Evolutionary conservation across 345 rosid species (phyloP).

Genomic region (Conringia planisiliqua): DNA sequence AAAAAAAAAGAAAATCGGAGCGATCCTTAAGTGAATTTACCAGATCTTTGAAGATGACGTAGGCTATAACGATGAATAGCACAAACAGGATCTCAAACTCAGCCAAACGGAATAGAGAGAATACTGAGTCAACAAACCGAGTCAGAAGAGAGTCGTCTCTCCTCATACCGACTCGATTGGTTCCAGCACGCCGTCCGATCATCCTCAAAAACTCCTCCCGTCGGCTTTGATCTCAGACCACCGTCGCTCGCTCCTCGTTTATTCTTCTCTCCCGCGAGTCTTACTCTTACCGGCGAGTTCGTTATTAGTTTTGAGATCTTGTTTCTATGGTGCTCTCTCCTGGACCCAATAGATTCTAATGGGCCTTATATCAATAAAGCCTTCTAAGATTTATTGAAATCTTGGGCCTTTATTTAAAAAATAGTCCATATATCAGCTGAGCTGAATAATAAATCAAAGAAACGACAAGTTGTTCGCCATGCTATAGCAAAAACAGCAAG

Average conservation of each 20-base stretch:
- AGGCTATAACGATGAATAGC: constrained; percentile 26
- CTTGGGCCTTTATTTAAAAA: not conserved
- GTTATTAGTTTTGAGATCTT: too few species aligned
- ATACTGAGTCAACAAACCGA: constrained; percentile 36
- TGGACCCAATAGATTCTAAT: not conserved
- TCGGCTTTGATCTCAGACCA: not conserved
- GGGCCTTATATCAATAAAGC: constrained; percentile 9
- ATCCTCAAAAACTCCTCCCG: not conserved
- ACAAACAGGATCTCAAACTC: constrained; percentile 38
- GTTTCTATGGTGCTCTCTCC: not conserved
- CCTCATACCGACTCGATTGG: constrained; percentile 26
- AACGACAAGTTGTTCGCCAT: not conserved
- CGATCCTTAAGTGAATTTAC: not conserved
- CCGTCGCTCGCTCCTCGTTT: constrained; percentile 7
- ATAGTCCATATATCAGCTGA: not conserved
- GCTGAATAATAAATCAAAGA: not conserved
- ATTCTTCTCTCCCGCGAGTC: not conserved
- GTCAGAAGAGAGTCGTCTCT: constrained; percentile 30
- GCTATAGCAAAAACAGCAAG: not conserved
- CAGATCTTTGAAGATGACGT: constrained; percentile 37
- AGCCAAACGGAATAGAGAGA: constrained; percentile 32
- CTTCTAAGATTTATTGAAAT: not conserved
- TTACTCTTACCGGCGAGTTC: constrained; percentile 9
- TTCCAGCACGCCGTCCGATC: constrained; percentile 35
- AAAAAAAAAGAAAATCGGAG: not conserved